Evolutionary conservation across 768 basidiomycete genomes (phyloP), one percentile per base, ranked within the genome.

Genomic region (Pulveroboletus ravenelii): DNA sequence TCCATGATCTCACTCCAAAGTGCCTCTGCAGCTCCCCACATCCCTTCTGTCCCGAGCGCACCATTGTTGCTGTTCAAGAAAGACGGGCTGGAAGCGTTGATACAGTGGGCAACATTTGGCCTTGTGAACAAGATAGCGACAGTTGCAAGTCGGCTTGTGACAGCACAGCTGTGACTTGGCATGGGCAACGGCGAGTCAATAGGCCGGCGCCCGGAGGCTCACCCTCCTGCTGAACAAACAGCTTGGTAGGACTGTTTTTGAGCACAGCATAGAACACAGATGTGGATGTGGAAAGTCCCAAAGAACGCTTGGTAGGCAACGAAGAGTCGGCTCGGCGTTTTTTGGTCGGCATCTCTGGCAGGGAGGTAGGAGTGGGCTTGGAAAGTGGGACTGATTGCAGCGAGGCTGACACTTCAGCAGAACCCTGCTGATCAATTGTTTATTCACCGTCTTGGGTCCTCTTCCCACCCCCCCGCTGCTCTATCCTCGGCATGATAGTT

Each of bases 271-370:
- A 51, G 23, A 67, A 69, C 6, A 63, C 55, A 2, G 51, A 12
- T 0, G 42, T n/a, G n/a, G n/a, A n/a, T n/a, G n/a, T 52, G 25
- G 25, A 27, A 27, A 4, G 20, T 23, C 20, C 20, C 4, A 23
- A 23, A 23, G 20, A 23, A 23, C 20, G 20, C 20, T 63, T 62
- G 25, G 27, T 35, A 3, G 48, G 48, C 29, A 55, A 45, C 9
- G 56, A 42, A 27, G 25, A 27, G 9, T 66, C 66, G 3, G 65
- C 41, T 47, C 67, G 74, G 34, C 67, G 66, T 56, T 64, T 74
- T 53, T 78, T 78, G n/a, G n/a, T n/a, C n/a, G n/a, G 78, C 6
- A 78, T 72, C 43, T 68, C 65, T 5, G 74, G 73, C 47, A 72
- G 48, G 51, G 65, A 27, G 25, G 25, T 36, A 18, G 40, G 17